Conservation (phyloP, 192 early-diverging fungal genomes). For the Oehlia diaphana region DNA sequence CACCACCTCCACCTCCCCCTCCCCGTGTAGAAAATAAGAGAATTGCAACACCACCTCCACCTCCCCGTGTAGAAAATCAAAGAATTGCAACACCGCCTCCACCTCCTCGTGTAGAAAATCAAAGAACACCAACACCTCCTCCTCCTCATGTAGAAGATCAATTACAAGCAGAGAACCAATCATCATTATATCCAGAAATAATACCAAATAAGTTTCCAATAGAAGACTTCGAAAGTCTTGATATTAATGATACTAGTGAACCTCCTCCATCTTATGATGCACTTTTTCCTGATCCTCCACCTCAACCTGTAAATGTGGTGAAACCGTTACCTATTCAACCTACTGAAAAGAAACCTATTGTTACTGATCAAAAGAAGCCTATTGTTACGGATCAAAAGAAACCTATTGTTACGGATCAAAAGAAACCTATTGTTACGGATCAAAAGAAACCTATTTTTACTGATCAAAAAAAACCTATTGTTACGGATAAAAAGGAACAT, state of each 20-base stretch:
- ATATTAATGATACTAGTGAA: not conserved
- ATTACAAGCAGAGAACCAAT: too few species aligned
- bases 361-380: not conserved
- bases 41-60: too few species aligned
- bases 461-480: not conserved
- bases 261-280: not conserved
- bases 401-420: not conserved
- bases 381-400: not conserved
- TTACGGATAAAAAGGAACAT: not conserved
- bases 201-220: not conserved
- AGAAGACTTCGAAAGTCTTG: not conserved
- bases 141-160: too few species aligned
- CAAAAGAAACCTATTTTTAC: not conserved
- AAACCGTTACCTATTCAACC: not conserved
- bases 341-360: not conserved
- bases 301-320: not conserved
- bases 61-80: too few species aligned
- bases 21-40: too few species aligned
- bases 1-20: too few species aligned
- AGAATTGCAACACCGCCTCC: too few species aligned
- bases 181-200: not conserved
- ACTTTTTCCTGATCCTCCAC: not conserved
- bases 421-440: not conserved
- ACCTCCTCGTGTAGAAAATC: too few species aligned
- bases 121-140: too few species aligned